Conservation (phyloP, 495 filamentous ascomycete species). For the Penicillium cinerascens region DNA sequence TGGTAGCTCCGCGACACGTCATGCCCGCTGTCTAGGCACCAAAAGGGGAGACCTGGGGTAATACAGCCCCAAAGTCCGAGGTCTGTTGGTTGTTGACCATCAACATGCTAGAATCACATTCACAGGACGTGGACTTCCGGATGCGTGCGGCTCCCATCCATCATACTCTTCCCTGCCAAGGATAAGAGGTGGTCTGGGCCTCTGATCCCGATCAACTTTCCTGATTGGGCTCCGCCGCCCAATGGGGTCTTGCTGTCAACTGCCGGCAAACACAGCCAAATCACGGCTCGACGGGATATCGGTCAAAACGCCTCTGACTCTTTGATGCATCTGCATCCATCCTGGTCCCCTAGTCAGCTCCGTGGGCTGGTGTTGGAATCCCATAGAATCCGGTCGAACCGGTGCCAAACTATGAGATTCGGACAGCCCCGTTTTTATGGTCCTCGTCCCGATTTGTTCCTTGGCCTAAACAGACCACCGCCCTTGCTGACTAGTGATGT, state of each 20-base stretch:
- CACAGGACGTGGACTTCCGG: too few relatives aligned
- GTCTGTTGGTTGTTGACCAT: not conserved
- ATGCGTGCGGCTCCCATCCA: conserved; percentile 16
- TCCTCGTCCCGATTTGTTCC: not conserved
- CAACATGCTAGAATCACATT: not conserved
- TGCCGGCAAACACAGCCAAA: not conserved
- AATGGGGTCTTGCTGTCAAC: not conserved
- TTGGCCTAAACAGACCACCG: not conserved
- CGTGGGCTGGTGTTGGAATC: not conserved
- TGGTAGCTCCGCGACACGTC: conserved; percentile 23
- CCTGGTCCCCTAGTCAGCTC: not conserved
- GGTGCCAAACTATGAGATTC: not conserved
- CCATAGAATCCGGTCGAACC: conserved; percentile 9
- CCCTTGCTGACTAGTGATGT: not conserved
- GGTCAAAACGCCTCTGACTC: not conserved
- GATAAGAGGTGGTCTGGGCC: conserved; percentile 26
- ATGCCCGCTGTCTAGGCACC: too few relatives aligned
- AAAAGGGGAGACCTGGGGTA: too few relatives aligned
- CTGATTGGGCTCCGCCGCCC: not conserved
- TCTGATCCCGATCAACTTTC: conserved; percentile 1
- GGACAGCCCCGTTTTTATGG: not conserved
- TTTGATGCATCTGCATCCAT: not conserved
- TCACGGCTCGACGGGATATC: too few relatives aligned
- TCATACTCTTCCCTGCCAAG: conserved; percentile 9
- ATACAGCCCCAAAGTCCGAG: too few relatives aligned